These are phyloP conservation scores for Phytopythium vexans DNA, from an alignment of 352 stramenopile species.

Conservation along the genomic window DNA sequence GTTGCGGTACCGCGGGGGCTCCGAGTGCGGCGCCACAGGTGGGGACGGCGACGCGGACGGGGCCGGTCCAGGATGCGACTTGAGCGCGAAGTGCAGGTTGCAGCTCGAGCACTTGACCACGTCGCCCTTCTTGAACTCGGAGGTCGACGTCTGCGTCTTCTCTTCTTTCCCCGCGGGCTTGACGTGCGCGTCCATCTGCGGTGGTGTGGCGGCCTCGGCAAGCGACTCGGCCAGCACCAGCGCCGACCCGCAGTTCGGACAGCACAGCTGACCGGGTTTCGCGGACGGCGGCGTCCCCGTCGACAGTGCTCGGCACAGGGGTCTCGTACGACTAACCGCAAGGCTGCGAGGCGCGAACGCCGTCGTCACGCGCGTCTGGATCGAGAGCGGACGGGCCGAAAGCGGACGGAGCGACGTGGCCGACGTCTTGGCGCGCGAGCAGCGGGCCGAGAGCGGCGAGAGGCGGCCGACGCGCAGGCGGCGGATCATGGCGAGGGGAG, in stretches of 20 bases:
- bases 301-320: no score
- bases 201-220: conserved; percentile 7
- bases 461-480: no score
- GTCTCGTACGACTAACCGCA: no score
- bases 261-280: conserved; percentile 30
- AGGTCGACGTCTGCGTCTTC: conserved; percentile 2
- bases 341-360: no score
- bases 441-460: no score
- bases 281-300: no score
- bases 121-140: conserved; percentile 69
- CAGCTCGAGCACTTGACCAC: conserved; percentile 73
- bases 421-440: no score
- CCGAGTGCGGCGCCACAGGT: conserved; percentile 1
- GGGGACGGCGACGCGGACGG: neutral
- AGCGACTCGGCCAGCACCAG: conserved; percentile 45
- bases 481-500: no score
- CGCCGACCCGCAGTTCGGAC: conserved; percentile 59
- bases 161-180: conserved; percentile 2
- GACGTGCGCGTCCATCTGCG: conserved; percentile 6
- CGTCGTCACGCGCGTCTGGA: no score
- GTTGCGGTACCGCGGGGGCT: conserved; percentile 49
- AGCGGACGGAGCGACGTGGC: no score
- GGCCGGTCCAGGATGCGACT: conserved; percentile 25
- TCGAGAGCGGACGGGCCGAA: no score
- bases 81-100: conserved; percentile 73